Evolutionary conservation across 345 rosid genomes (phyloP).

Genomic region (Eucalyptus erythrocorys): DNA sequence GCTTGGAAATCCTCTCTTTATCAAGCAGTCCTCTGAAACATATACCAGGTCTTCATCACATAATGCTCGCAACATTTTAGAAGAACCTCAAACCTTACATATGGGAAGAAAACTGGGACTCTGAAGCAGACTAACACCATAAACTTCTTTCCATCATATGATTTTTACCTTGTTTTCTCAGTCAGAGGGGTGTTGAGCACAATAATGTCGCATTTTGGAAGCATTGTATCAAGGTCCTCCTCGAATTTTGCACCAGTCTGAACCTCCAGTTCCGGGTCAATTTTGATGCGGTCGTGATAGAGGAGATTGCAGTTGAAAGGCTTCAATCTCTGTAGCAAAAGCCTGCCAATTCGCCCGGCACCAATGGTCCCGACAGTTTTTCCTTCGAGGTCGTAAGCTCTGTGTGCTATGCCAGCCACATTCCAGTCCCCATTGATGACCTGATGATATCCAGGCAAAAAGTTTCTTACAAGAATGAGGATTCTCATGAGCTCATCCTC

Average conservation of each 20-base stretch:
- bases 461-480: conserved; percentile 73
- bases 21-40: conserved; percentile 54
- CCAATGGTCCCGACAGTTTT: conserved; percentile 87
- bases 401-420: conserved; percentile 63
- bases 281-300: conserved; percentile 74
- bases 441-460: conserved; percentile 74
- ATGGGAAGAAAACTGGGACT: not conserved
- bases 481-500: conserved; percentile 96
- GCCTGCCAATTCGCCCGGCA: conserved; percentile 77
- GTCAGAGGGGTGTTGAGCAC: conserved; percentile 83
- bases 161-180: conserved; percentile 57
- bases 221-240: conserved; percentile 75
- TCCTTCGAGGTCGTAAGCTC: conserved; percentile 92
- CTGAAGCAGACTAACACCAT: not conserved
- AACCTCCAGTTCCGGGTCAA: conserved; percentile 58
- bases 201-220: conserved; percentile 67
- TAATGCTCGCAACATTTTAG: not conserved
- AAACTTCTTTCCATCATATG: not conserved
- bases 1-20: conserved; percentile 59
- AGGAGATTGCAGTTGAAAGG: conserved; percentile 87
- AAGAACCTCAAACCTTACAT: not conserved
- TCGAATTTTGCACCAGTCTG: conserved; percentile 58
- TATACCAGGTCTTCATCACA: not conserved
- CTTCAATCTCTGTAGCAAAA: conserved; percentile 75
- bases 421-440: conserved; percentile 80